Evolutionary conservation across 768 basidiomycete genomes (phyloP), one percentile per base, ranked within the genome.

Genomic region (Tylopilus rubrobrunneus): DNA sequence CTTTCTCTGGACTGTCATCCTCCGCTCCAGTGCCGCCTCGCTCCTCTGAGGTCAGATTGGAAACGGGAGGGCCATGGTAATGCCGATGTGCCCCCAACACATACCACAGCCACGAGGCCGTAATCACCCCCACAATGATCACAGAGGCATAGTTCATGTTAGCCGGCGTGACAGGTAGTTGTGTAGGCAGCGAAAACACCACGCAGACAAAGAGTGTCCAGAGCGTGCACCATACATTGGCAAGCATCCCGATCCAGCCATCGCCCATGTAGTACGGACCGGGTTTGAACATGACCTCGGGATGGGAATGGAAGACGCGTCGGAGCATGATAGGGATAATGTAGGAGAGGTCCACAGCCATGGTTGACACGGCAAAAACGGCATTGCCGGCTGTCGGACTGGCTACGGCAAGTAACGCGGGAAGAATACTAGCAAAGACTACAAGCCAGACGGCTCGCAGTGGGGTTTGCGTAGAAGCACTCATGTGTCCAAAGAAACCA

Each of bases 211-310:
- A 79, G 12, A 67, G 56, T 43, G 76, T 75, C 77, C 78, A 79
- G 11, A 69, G 36, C 25, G 78, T 71, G 55, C 79, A 80, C 58
- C 67, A 76, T 33, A 75, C 45, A 55, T 82, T 82, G 49, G 69
- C 69, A 11, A 69, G 61, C 67, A 70, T 71, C 0, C 80, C 80
- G 12, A 81, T 57, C 53, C 71, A 58, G 2, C 80, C 79, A 47
- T 76, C 73, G 25, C 82, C 77, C 75, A 84, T 75, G 68, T 81
- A 83, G 66, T 80, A 84, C 15, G 83, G 83, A 8, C 83, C 83
- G 0, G 83, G 83, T 34, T 72, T 75, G 73, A 84, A 84, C 31
- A 69, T 62, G 45, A 84, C 83, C 48, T 84, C 83, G 0, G 80
- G 80, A 61, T 84, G 82, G 55, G 74, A 74, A 54, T 71, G 68